phyloP scores from a whole-genome alignment of 768 basidiomycete species.

The Boletus sp. region DNA sequence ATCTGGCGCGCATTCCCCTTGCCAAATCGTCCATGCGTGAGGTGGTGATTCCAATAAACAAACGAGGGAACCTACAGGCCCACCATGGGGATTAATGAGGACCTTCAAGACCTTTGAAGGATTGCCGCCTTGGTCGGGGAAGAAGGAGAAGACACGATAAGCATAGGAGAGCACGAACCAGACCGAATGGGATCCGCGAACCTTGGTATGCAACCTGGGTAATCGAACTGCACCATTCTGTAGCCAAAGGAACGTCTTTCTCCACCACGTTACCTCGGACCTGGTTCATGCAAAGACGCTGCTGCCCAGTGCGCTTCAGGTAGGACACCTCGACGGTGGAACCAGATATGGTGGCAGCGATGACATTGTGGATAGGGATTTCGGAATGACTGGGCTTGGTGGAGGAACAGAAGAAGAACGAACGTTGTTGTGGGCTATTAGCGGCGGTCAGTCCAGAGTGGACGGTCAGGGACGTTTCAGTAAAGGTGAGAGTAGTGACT shows the following conservation, averaged over 20 bases:
- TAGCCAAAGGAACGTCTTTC: constrained; percentile 32
- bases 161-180: background rate
- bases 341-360: constrained; percentile 45
- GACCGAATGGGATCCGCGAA: constrained; percentile 6
- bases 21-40: background rate
- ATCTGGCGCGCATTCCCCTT: constrained; percentile 66
- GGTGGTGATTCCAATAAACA: background rate
- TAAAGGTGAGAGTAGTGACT: constrained; percentile 25
- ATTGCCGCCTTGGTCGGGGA: constrained; percentile 41
- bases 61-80: constrained; percentile 49
- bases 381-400: constrained; percentile 15
- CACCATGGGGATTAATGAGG: constrained; percentile 77
- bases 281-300: constrained; percentile 35
- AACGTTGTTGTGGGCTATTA: constrained; percentile 1
- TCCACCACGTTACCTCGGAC: constrained; percentile 42
- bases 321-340: constrained; percentile 48
- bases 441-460: constrained; percentile 13
- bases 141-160: constrained; percentile 4
- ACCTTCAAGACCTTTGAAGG: constrained; percentile 58
- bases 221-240: constrained; percentile 53
- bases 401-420: constrained; percentile 10
- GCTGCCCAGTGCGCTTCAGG: constrained; percentile 44
- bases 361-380: constrained; percentile 48
- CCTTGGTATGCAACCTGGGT: constrained; percentile 64
- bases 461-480: constrained; percentile 27